phyloP scores from a whole-genome alignment of 2,329 filamentous ascomycete species.

The Alternaria novae-zelandiae region DNA sequence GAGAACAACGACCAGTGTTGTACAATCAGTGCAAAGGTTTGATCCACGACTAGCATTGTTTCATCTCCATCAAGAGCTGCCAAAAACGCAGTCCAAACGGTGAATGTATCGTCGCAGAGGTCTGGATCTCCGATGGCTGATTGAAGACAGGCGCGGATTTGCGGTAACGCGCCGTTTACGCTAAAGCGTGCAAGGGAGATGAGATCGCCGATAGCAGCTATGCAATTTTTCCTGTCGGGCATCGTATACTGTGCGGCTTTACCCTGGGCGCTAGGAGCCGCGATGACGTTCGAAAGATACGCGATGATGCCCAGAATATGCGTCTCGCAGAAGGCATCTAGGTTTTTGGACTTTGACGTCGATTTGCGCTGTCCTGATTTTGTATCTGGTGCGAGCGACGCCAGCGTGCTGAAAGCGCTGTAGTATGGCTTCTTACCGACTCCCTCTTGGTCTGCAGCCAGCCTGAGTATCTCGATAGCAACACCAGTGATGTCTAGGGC shows the following conservation, averaged over 20 bases:
- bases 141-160: constrained; percentile 93
- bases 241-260: constrained; percentile 58
- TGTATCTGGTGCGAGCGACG: constrained; percentile 53
- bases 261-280: constrained; percentile 61
- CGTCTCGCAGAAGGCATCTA: constrained; percentile 78
- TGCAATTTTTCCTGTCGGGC: constrained; percentile 76
- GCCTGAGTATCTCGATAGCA: constrained; percentile 81
- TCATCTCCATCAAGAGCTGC: constrained; percentile 74
- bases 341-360: constrained; percentile 59
- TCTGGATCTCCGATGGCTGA: constrained; percentile 78
- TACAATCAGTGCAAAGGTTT: constrained; percentile 86
- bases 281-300: constrained; percentile 78
- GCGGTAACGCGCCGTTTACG: constrained; percentile 80
- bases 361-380: constrained; percentile 54
- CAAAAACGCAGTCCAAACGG: constrained; percentile 83
- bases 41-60: constrained; percentile 79
- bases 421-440: constrained; percentile 58
- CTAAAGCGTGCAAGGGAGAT: constrained; percentile 76
- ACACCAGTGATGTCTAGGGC: constrained; percentile 76
- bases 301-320: constrained; percentile 89
- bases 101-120: constrained; percentile 79
- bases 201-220: constrained; percentile 87
- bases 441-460: constrained; percentile 71
- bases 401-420: constrained; percentile 57
- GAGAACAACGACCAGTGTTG: constrained; percentile 78